phyloP scores from a whole-genome alignment of 1,284 basidiomycete species.

The Ganoderma lucidum region DNA sequence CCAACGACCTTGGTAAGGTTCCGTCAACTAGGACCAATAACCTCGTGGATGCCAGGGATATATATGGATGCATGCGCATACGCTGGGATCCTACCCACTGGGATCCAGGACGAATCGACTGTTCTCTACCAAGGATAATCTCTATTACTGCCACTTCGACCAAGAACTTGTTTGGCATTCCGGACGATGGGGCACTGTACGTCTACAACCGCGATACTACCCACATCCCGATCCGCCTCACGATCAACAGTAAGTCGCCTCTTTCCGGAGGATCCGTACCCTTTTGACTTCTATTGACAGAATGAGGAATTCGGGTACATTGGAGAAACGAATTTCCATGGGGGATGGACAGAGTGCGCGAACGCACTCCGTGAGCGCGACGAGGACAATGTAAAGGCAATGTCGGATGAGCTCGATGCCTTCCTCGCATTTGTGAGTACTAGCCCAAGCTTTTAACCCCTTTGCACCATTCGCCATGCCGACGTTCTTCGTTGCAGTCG shows the following conservation, averaged over 20 bases:
- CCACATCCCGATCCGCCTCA: not conserved
- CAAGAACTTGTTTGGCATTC: not conserved
- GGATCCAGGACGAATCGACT: not conserved
- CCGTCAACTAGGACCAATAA: not conserved
- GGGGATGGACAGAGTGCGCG: conserved; percentile 1
- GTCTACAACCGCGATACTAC: not conserved
- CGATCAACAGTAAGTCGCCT: not conserved
- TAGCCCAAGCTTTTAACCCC: too few relatives aligned
- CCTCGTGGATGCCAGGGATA: not conserved
- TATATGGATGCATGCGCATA: not conserved
- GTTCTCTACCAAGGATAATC: not conserved
- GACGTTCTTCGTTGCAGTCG: conserved; percentile 9
- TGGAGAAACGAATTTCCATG: not conserved
- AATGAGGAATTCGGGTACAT: not conserved
- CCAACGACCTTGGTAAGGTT: not conserved
- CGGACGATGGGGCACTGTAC: not conserved
- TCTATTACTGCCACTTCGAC: too few relatives aligned
- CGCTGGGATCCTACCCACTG: not conserved
- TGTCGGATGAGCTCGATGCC: conserved; percentile 2
- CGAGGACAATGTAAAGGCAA: not conserved
- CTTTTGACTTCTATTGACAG: not conserved
- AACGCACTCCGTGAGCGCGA: conserved; percentile 5
- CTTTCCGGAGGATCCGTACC: not conserved
- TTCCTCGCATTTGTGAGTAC: conserved; percentile 4
- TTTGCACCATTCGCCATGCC: not conserved